Evolutionary conservation across 1,139 yeast species (phyloP).

Genomic region (Taiozyma sp.): DNA sequence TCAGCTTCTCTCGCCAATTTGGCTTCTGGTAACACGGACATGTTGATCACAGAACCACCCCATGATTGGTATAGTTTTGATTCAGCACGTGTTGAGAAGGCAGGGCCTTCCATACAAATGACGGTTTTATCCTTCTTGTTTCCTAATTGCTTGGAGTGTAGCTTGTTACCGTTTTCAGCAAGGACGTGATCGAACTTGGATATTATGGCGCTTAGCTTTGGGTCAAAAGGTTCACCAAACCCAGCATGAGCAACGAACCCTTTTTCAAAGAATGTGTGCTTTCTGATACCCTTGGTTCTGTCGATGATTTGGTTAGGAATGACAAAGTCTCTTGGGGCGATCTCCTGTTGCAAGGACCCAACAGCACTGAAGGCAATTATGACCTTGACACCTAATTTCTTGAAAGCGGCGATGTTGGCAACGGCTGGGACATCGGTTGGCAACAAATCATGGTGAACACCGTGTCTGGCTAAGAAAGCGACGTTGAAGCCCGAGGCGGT

Average conservation of each 20-base stretch:
- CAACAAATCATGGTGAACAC: constrained; percentile 77
- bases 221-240: constrained; percentile 95
- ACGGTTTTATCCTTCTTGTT: constrained; percentile 58
- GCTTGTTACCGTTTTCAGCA: constrained; percentile 41
- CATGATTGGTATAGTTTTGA: constrained; percentile 79
- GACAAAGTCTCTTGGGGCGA: constrained; percentile 91
- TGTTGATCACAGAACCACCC: constrained; percentile 94
- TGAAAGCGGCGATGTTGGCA: constrained; percentile 95
- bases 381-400: constrained; percentile 78
- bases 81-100: constrained; percentile 97
- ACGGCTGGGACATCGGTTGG: constrained; percentile 91
- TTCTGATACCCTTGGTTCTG: constrained; percentile 92
- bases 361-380: constrained; percentile 94
- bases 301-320: constrained; percentile 94
- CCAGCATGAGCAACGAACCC: constrained; percentile 97
- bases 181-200: constrained; percentile 51
- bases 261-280: constrained; percentile 81
- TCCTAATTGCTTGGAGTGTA: constrained; percentile 22
- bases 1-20: constrained; percentile 97
- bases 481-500: constrained; percentile 75
- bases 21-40: constrained; percentile 95
- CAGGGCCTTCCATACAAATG: constrained; percentile 99
- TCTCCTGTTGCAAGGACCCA: constrained; percentile 86
- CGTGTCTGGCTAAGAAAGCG: constrained; percentile 95
- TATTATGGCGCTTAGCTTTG: constrained; percentile 60